A percentile compares a stretch with the other conserved stretches of the same genome.
Conservation (phyloP, 1,284 basidiomycete genomes). For the Irpex lacteus region DNA sequence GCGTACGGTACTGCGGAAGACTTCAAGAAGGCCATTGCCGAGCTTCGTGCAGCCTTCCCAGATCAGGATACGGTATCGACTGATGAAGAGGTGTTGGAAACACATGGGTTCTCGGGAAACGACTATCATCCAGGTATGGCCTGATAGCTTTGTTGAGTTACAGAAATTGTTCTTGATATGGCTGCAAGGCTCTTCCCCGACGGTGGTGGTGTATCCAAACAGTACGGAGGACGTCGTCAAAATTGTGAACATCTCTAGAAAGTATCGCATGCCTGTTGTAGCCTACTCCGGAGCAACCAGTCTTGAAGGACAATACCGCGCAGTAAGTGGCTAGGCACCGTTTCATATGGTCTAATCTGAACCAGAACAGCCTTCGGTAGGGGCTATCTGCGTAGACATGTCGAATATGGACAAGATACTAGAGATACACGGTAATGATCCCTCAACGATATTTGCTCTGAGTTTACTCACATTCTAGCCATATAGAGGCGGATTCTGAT, state of each 20-base stretch:
- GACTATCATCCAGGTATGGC: slow-evolving; percentile 54
- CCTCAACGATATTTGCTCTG: slow-evolving; percentile 7
- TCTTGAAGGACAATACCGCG: slow-evolving; percentile 58
- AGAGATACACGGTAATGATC: slow-evolving; percentile 61
- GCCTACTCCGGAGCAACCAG: slow-evolving; percentile 66
- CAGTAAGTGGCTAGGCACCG: slow-evolving; percentile 36
- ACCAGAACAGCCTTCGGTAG: slow-evolving; percentile 21
- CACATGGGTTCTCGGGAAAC: slow-evolving; percentile 58
- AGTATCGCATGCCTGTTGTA: slow-evolving; percentile 53
- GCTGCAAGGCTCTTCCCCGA: slow-evolving; percentile 54
- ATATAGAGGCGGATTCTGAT: slow-evolving; percentile 73
- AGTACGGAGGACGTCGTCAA: slow-evolving; percentile 60
- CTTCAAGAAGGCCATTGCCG: background rate
- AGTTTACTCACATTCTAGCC: background rate
- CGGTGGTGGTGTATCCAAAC: slow-evolving; percentile 54
- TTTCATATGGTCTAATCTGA: background rate
- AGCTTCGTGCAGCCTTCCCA: background rate
- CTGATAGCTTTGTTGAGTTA: background rate
- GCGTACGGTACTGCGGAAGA: background rate
- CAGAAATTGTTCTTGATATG: slow-evolving; percentile 23
- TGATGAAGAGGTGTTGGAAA: slow-evolving; percentile 48
- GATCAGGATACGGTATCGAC: slow-evolving; percentile 41
- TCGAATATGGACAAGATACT: slow-evolving; percentile 84
- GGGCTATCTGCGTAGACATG: slow-evolving; percentile 62
- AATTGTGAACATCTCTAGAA: slow-evolving; percentile 55